These are phyloP conservation scores for Saccharomyces paradoxus DNA, from an alignment of 805 yeast species.

Conservation along the genomic window DNA sequence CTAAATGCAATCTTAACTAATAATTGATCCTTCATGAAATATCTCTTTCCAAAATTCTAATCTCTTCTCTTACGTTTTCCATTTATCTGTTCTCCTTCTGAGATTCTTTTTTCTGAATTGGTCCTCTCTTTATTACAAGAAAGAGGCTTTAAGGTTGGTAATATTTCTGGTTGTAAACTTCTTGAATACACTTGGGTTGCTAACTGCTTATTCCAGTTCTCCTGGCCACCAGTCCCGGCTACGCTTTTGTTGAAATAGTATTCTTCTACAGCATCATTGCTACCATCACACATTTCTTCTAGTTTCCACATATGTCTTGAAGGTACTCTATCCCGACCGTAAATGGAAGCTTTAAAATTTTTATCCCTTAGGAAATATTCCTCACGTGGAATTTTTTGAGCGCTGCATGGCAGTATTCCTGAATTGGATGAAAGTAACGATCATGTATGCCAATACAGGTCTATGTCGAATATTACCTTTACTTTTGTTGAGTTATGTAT, in stretches of 20 bases:
- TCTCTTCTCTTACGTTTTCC: neutral
- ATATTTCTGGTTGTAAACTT: constrained; percentile 6
- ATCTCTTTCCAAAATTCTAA: neutral
- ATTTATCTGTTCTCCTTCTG: neutral
- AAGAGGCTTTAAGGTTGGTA: constrained; percentile 9
- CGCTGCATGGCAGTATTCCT: neutral
- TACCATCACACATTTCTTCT: neutral
- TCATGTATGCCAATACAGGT: neutral
- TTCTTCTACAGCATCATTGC: constrained; percentile 7
- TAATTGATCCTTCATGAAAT: neutral
- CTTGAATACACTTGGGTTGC: constrained; percentile 7
- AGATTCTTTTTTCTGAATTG: constrained; percentile 1
- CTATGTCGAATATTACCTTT: neutral
- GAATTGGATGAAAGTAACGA: neutral
- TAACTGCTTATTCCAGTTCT: constrained; percentile 1
- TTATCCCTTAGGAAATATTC: neutral
- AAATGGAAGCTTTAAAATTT: neutral
- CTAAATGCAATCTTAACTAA: neutral
- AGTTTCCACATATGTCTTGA: neutral
- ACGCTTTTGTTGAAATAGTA: constrained; percentile 2
- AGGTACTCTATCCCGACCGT: neutral
- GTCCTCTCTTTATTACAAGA: neutral
- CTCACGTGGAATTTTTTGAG: neutral
- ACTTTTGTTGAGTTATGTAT: neutral
- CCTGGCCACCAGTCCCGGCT: neutral